These are phyloP conservation scores for Bocquillonia castaneifolia DNA, from an alignment of 441 rosid genomes.

Conservation along the genomic window DNA sequence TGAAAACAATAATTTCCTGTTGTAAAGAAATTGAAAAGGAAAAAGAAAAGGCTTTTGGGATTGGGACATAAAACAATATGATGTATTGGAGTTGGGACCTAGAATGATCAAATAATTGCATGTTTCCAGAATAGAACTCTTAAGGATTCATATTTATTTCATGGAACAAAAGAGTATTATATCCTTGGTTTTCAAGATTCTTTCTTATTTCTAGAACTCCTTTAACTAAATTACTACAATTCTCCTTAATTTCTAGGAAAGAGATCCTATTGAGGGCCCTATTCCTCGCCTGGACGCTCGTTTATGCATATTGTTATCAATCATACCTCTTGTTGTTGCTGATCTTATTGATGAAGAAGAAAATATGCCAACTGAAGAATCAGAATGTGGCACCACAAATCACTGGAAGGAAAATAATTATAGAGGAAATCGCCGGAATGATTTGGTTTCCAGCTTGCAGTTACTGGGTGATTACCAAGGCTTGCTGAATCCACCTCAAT, in stretches of 20 bases:
- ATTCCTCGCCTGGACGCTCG: constrained; percentile 89
- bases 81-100: constrained; percentile 11
- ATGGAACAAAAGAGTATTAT: constrained; percentile 1
- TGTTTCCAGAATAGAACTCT: not conserved
- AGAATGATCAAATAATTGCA: not conserved
- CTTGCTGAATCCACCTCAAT: constrained; percentile 73
- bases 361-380: constrained; percentile 52
- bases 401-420: constrained; percentile 55
- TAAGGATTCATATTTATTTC: not conserved
- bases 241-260: constrained; percentile 56
- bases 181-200: constrained; percentile 19
- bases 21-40: constrained; percentile 6
- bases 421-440: constrained; percentile 43
- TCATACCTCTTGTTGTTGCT: constrained; percentile 75
- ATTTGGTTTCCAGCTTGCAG: constrained; percentile 80
- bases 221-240: constrained; percentile 8
- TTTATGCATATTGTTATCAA: constrained; percentile 77
- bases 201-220: constrained; percentile 3
- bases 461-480: constrained; percentile 75
- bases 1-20: constrained; percentile 11
- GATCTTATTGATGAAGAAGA: constrained; percentile 92
- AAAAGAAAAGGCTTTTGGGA: not conserved
- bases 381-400: constrained; percentile 41
- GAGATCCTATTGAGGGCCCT: constrained; percentile 89
- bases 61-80: constrained; percentile 11